Conservation (phyloP, 805 yeast species). For the Saccharomyces jurei region DNA sequence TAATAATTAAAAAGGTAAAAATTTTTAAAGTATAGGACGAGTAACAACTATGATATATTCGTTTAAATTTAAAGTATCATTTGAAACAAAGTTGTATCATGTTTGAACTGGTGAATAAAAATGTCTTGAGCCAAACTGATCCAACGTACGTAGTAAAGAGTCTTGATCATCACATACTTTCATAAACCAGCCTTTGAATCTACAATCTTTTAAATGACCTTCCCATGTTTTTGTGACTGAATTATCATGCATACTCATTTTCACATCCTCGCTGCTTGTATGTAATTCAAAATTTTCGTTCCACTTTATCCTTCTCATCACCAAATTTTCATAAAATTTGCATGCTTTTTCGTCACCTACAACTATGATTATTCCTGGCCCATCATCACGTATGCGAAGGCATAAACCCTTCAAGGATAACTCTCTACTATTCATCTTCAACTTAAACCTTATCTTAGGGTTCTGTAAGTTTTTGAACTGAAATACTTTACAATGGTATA, state of each 20-base stretch:
- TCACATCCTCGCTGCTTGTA: slow-evolving; percentile 8
- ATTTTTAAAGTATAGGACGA: too few relatives aligned
- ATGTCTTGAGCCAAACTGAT: slow-evolving; percentile 45
- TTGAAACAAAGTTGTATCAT: not conserved
- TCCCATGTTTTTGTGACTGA: slow-evolving; percentile 55
- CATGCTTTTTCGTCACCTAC: slow-evolving; percentile 67
- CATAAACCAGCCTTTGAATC: slow-evolving; percentile 64
- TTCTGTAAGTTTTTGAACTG: slow-evolving; percentile 45
- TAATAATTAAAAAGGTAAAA: too few relatives aligned
- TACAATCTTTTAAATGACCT: slow-evolving; percentile 48
- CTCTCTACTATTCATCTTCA: slow-evolving; percentile 77
- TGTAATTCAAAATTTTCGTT: slow-evolving; percentile 38
- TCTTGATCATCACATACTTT: slow-evolving; percentile 45
- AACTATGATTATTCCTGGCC: slow-evolving; percentile 53
- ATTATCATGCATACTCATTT: slow-evolving; percentile 37
- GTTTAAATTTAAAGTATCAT: too few relatives aligned
- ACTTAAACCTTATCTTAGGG: slow-evolving; percentile 62
- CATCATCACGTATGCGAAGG: slow-evolving; percentile 34
- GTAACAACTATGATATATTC: too few relatives aligned
- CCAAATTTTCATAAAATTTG: slow-evolving; percentile 52
- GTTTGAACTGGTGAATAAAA: slow-evolving; percentile 1
- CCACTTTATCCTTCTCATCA: slow-evolving; percentile 66
- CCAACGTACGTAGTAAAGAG: slow-evolving; percentile 42
- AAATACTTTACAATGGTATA: slow-evolving; percentile 42
- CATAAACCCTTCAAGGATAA: slow-evolving; percentile 57